Conservation (phyloP, 2,329 filamentous ascomycete species). For the Sclerotinia sclerotiorum region DNA sequence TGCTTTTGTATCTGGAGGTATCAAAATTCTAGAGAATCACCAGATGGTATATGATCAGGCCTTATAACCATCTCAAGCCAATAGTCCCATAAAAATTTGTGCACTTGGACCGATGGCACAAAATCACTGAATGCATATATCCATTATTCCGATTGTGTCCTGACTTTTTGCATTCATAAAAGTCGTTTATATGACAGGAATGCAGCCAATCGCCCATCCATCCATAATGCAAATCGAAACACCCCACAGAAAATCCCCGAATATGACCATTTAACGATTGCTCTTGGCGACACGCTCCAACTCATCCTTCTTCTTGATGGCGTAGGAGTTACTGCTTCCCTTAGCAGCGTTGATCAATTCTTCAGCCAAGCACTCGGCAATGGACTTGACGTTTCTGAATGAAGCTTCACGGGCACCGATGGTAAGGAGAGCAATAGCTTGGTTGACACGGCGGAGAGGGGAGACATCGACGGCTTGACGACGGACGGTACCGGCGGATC, state of each 20-base stretch:
- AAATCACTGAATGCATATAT: constrained; percentile 23
- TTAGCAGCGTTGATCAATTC: constrained; percentile 99
- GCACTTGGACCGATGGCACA: constrained; percentile 7
- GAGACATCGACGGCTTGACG: constrained; percentile 99
- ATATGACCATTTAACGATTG: constrained; percentile 81
- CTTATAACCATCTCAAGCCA: constrained; percentile 8
- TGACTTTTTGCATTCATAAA: constrained; percentile 23
- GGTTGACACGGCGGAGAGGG: constrained; percentile 98
- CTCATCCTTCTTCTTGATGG: constrained; percentile 99
- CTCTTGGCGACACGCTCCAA: constrained; percentile 99
- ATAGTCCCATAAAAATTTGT: constrained; percentile 11
- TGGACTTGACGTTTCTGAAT: constrained; percentile 99
- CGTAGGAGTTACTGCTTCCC: constrained; percentile 99
- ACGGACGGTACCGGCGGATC: constrained; percentile 98
- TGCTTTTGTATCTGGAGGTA: constrained; percentile 16
- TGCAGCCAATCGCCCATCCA: constrained; percentile 38
- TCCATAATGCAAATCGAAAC: constrained; percentile 40
- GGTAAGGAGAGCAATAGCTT: constrained; percentile 98
- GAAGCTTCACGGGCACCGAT: constrained; percentile 97
- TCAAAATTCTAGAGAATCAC: constrained; percentile 13
- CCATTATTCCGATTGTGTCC: constrained; percentile 21
- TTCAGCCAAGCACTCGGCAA: constrained; percentile 98
- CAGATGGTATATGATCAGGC: constrained; percentile 7
- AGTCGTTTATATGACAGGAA: constrained; percentile 40
- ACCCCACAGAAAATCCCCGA: constrained; percentile 35